phyloP scores from a whole-genome alignment of 2,329 filamentous ascomycete species.

The Ceratocystis colombiana region DNA sequence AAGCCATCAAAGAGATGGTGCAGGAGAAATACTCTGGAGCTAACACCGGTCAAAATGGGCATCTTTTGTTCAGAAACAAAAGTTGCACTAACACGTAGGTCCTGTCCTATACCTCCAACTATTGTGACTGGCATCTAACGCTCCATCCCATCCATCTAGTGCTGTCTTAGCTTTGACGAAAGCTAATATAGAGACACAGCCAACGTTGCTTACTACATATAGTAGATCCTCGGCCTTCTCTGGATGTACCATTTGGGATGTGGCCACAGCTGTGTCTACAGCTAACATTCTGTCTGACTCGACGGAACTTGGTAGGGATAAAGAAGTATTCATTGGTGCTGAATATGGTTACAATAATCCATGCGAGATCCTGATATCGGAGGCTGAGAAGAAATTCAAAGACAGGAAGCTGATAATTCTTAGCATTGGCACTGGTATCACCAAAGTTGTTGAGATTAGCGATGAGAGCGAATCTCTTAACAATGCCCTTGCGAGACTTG shows the following conservation, averaged over 20 bases:
- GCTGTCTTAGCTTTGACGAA: not conserved
- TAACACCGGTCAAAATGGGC: not conserved
- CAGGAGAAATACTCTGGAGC: no score
- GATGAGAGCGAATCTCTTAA: constrained; percentile 6
- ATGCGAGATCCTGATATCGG: constrained; percentile 30
- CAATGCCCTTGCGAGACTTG: not conserved
- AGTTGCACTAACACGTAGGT: not conserved
- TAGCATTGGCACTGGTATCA: constrained; percentile 30
- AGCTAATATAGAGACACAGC: constrained; percentile 15
- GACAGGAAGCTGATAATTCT: constrained; percentile 26
- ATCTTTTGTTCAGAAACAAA: not conserved
- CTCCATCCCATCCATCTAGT: not conserved
- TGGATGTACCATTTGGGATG: constrained; percentile 30
- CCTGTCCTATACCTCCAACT: not conserved
- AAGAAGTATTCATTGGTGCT: constrained; percentile 30
- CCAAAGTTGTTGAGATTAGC: constrained; percentile 26
- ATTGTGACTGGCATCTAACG: not conserved
- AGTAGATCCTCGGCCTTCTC: constrained; percentile 26
- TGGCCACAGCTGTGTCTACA: constrained; percentile 30
- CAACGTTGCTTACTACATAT: constrained; percentile 30
- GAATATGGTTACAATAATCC: constrained; percentile 32
- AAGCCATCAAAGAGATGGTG: no score
- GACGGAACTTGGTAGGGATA: constrained; percentile 29
- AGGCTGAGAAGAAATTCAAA: constrained; percentile 29
- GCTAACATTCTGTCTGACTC: constrained; percentile 31